These are phyloP conservation scores for Tardiomyces digboiensis DNA, from an alignment of 1,139 yeast genomes.

Conservation along the genomic window DNA sequence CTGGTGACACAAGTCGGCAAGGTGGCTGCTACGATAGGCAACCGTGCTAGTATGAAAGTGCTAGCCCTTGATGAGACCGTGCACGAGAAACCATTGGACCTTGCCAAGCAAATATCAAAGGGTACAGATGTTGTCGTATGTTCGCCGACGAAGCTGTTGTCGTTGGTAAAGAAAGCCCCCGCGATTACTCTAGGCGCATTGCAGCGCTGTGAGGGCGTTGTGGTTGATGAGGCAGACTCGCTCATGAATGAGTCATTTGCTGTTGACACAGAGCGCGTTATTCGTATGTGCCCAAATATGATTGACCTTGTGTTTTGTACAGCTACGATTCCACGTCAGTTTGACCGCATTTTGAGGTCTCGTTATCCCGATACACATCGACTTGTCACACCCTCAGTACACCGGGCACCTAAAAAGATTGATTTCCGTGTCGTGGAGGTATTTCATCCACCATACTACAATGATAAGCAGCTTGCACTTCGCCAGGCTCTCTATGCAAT, in stretches of 20 bases:
- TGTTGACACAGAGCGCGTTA: conserved; percentile 50
- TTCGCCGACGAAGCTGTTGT: conserved; percentile 47
- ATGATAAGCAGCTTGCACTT: conserved; percentile 72
- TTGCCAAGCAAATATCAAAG: conserved; percentile 28
- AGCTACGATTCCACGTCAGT: conserved; percentile 81
- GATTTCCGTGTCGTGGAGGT: conserved; percentile 72
- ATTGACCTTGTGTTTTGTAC: conserved; percentile 69
- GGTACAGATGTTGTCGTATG: conserved; percentile 73
- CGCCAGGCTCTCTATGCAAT: conserved; percentile 88
- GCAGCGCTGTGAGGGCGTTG: conserved; percentile 40
- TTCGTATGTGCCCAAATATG: conserved; percentile 42
- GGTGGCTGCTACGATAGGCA: neutral
- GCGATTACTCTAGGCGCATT: conserved; percentile 15
- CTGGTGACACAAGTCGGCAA: conserved; percentile 72
- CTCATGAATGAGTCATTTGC: conserved; percentile 78
- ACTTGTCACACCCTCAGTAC: conserved; percentile 74
- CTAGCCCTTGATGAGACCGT: neutral
- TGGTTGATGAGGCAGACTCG: conserved; percentile 95
- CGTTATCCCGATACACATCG: conserved; percentile 61
- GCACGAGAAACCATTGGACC: conserved; percentile 12
- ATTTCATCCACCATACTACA: conserved; percentile 62
- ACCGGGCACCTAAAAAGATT: conserved; percentile 68
- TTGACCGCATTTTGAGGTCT: conserved; percentile 50
- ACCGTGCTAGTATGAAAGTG: neutral
- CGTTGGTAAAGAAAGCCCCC: conserved; percentile 11